A percentile compares a stretch with the other conserved stretches of the same genome.
phyloP scores from a whole-genome alignment of 2,329 filamentous ascomycete species.

The Aspergillus jensenii region DNA sequence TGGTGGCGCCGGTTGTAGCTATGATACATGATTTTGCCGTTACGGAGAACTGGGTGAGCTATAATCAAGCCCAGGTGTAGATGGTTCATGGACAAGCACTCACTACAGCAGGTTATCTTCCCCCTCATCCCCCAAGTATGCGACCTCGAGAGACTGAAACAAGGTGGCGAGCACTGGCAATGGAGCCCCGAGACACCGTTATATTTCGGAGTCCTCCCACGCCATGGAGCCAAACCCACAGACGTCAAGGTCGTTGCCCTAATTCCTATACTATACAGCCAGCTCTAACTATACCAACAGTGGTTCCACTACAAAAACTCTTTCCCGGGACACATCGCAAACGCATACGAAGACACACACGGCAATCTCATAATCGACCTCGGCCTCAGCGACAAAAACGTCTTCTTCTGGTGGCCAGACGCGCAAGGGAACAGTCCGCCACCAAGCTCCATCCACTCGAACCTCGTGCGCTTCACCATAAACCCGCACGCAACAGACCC shows the following conservation, averaged over 20 bases:
- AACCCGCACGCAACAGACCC: slow-evolving; percentile 23
- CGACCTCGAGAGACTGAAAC: slow-evolving; percentile 38
- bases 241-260: slow-evolving; percentile 33
- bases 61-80: neutral
- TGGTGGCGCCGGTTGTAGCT: slow-evolving; percentile 35
- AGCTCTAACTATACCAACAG: slow-evolving; percentile 13
- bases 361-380: slow-evolving; percentile 38
- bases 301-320: slow-evolving; percentile 39
- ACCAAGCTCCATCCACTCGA: slow-evolving; percentile 26
- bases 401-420: slow-evolving; percentile 47
- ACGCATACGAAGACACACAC: slow-evolving; percentile 36
- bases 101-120: slow-evolving; percentile 32
- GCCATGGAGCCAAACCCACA: slow-evolving; percentile 21
- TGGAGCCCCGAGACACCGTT: slow-evolving; percentile 35
- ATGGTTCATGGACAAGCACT: neutral
- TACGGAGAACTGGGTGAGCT: slow-evolving; percentile 38
- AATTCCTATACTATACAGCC: neutral
- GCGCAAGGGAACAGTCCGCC: slow-evolving; percentile 34
- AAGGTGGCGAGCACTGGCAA: slow-evolving; percentile 43
- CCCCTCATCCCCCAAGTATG: slow-evolving; percentile 46
- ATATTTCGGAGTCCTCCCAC: slow-evolving; percentile 29
- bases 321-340: slow-evolving; percentile 39
- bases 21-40: slow-evolving; percentile 48
- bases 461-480: slow-evolving; percentile 27
- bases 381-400: slow-evolving; percentile 38